Evolutionary conservation across 306 rosid genomes (phyloP).

Genomic region (Castanea crenata): DNA sequence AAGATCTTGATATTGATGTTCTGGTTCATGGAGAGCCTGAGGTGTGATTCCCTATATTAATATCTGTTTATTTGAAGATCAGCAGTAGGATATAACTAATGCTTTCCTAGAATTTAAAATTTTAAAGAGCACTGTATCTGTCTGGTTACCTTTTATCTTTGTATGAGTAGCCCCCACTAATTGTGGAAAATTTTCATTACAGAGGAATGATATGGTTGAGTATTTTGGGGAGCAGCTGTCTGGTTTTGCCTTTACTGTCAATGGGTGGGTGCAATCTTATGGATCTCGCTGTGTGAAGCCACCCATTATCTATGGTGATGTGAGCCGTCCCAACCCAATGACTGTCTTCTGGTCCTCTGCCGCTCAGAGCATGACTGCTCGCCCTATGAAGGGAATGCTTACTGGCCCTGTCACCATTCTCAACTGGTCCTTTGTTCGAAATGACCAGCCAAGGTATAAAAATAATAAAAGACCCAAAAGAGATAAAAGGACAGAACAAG

Average conservation of each 20-base stretch:
- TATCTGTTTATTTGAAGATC: neutral
- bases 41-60: constrained; percentile 44
- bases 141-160: neutral
- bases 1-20: constrained; percentile 92
- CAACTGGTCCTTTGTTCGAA: constrained; percentile 91
- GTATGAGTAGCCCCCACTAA: constrained; percentile 11
- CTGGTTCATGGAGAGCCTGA: constrained; percentile 94
- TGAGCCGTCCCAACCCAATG: constrained; percentile 94
- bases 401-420: constrained; percentile 97
- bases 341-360: constrained; percentile 54
- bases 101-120: neutral
- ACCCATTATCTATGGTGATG: constrained; percentile 94
- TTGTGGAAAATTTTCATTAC: constrained; percentile 29
- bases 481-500: neutral
- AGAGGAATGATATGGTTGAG: constrained; percentile 97
- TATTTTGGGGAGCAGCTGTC: constrained; percentile 85
- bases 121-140: neutral
- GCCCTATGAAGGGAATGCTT: constrained; percentile 99
- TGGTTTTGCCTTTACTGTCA: constrained; percentile 82
- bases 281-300: constrained; percentile 98
- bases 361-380: constrained; percentile 50
- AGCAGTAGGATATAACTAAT: neutral
- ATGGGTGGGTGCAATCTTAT: constrained; percentile 96
- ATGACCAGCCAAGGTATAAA: constrained; percentile 78
- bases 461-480: neutral